phyloP scores from a whole-genome alignment of 495 filamentous ascomycete species.

The Neurospora sp. region DNA sequence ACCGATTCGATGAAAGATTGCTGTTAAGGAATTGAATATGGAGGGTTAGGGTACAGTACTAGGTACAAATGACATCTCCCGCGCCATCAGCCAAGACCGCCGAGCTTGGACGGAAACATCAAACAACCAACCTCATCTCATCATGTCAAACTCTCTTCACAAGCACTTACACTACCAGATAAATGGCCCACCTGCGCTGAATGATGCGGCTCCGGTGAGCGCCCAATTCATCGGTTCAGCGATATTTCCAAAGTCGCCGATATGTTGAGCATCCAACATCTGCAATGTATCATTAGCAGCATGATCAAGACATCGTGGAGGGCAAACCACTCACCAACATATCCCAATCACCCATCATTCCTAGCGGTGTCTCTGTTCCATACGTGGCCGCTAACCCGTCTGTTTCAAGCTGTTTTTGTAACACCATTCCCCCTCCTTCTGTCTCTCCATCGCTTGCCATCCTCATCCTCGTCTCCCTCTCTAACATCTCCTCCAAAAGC shows the following conservation, averaged over 20 bases:
- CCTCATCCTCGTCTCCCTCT: neutral
- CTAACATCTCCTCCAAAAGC: slow-evolving; percentile 30
- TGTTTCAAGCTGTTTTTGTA: neutral
- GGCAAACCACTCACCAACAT: neutral
- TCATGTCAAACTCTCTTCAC: neutral
- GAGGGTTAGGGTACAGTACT: neutral
- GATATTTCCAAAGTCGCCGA: neutral
- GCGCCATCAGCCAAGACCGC: neutral
- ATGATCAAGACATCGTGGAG: neutral
- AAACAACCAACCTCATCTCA: neutral
- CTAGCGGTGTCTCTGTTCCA: neutral
- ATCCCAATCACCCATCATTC: neutral
- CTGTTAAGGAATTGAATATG: neutral
- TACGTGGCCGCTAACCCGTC: neutral
- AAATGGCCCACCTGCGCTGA: neutral
- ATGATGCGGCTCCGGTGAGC: neutral
- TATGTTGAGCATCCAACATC: neutral
- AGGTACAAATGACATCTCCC: neutral
- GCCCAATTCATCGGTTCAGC: neutral
- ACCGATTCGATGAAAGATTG: neutral
- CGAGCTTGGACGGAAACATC: neutral
- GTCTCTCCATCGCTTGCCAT: neutral
- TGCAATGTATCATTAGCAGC: neutral
- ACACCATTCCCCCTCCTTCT: neutral
- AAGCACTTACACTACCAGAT: neutral